Base-by-base conservation (phyloP, 2,329 filamentous ascomycete genomes). In the Fusarium ramigenum region DNA sequence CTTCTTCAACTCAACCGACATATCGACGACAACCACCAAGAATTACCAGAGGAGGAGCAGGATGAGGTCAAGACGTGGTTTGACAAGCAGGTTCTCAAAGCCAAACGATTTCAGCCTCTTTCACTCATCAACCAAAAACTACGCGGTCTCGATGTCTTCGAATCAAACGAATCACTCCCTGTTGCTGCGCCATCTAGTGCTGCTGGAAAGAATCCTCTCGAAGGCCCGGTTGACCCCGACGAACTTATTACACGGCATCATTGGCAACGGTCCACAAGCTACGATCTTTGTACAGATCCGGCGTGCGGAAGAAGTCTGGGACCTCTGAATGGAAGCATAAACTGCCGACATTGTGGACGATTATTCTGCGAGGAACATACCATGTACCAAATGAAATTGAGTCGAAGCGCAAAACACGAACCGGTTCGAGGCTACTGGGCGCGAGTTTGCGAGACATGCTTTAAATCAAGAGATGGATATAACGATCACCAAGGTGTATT, bases 341-440 rank as follows among this genome's bases (percentile, higher is more conserved):
- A 99, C 81, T 99, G 96, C 82, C 89, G 96, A 72, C 94, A 95
- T 72, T 99, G 96, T 78, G 96, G 96, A 11, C 92, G 92, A 76
- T 84, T 99, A 44, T 99, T 98, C 80, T 99, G 96, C 82, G 96
- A 98, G 79, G 93, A 96, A 76, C 96, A 99, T 81, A 98, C 96
- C 59, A 97, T 99, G 95, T 99, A 98, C 80, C 96, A 99, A 84
- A 98, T 98, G 93, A 98, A 97, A 85, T 87, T 99, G 16, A 97
- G 95, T 14, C 88, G 95, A 61, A 93, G 95, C 36, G 96, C 96
- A 8, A 89, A 92, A 66, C 94, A 98, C 82, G 96, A 99, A 73
- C 96, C 96, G 0, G 90, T 96, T 4, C 87, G 96, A 70, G 96
- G 96, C 12, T 89, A 94, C 75, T 99, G 96, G 96, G 97, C 94